Evolutionary conservation across 2,329 filamentous ascomycete genomes (phyloP).

Genomic region (Dothistroma pini): DNA sequence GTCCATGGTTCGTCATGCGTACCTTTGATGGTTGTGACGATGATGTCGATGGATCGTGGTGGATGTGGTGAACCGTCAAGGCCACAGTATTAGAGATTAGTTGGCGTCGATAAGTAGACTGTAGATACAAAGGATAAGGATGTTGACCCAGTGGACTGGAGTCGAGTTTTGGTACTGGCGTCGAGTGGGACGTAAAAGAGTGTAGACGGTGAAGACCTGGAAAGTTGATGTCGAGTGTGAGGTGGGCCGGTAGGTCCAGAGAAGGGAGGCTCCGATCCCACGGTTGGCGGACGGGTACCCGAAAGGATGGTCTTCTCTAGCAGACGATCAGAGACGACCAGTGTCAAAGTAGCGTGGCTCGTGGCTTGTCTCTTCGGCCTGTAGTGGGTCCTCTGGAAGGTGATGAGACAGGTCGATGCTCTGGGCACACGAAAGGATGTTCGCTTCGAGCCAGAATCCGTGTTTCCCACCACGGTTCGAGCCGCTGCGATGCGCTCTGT

Average conservation of each 20-base stretch:
- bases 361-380: constrained; percentile 29
- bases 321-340: constrained; percentile 31
- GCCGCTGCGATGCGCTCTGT: constrained; percentile 14
- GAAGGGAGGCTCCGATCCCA: constrained; percentile 28
- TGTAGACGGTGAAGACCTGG: constrained; percentile 29
- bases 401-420: constrained; percentile 32
- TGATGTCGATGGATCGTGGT: constrained; percentile 9
- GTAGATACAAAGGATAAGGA: constrained; percentile 23
- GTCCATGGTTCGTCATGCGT: not conserved
- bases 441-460: constrained; percentile 16
- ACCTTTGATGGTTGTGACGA: constrained; percentile 7
- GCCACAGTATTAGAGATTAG: constrained; percentile 28
- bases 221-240: constrained; percentile 26
- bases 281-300: constrained; percentile 31
- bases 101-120: constrained; percentile 21
- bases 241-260: constrained; percentile 21
- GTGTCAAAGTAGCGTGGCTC: constrained; percentile 31
- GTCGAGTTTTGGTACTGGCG: constrained; percentile 32
- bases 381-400: constrained; percentile 27
- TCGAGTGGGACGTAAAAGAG: constrained; percentile 35
- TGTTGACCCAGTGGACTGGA: constrained; percentile 21
- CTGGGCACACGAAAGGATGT: constrained; percentile 20
- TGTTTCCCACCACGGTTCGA: constrained; percentile 16
- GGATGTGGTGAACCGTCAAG: constrained; percentile 18
- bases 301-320: constrained; percentile 31